Percentiles rank a stretch among this genome's conserved stretches.
These are phyloP conservation scores for Gastrodia elata DNA, from an alignment of 106 monocot species.

Conservation along the genomic window DNA sequence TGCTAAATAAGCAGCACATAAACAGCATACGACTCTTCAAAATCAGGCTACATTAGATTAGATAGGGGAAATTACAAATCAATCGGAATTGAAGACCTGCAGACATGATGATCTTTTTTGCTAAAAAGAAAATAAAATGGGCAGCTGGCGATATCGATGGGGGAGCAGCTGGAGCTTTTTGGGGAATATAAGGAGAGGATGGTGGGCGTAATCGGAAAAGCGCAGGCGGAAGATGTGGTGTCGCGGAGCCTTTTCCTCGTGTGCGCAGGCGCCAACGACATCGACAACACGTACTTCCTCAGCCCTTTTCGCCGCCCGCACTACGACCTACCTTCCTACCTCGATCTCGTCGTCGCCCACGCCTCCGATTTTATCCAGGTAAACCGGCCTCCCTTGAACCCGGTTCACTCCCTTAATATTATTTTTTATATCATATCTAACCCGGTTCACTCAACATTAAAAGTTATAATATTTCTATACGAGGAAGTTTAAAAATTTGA, in stretches of 20 bases:
- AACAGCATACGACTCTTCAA: too few species aligned
- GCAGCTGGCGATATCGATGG: slow-evolving; percentile 42
- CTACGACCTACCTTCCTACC: slow-evolving; percentile 45
- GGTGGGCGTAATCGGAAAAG: slow-evolving; percentile 28
- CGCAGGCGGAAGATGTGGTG: slow-evolving; percentile 26
- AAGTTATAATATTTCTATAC: too few species aligned
- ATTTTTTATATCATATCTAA: too few species aligned
- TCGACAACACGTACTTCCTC: slow-evolving; percentile 43
- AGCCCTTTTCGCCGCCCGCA: slow-evolving; percentile 13
- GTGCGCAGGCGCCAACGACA: slow-evolving; percentile 41
- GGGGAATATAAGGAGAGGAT: slow-evolving; percentile 48
- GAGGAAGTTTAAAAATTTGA: too few species aligned
- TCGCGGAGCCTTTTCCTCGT: slow-evolving; percentile 24
- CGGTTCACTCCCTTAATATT: too few species aligned
- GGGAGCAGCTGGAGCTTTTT: slow-evolving; percentile 41
- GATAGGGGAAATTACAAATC: too few species aligned
- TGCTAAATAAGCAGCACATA: too few species aligned
- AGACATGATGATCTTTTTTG: too few species aligned
- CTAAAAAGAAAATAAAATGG: neutral
- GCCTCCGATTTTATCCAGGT: slow-evolving; percentile 46
- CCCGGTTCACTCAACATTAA: too few species aligned
- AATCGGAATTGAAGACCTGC: too few species aligned
- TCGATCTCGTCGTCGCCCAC: slow-evolving; percentile 20
- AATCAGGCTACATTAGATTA: too few species aligned
- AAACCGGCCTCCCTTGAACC: neutral